Evolutionary conservation across 495 filamentous ascomycete genomes (phyloP).

Genomic region (Parmelia sp.): DNA sequence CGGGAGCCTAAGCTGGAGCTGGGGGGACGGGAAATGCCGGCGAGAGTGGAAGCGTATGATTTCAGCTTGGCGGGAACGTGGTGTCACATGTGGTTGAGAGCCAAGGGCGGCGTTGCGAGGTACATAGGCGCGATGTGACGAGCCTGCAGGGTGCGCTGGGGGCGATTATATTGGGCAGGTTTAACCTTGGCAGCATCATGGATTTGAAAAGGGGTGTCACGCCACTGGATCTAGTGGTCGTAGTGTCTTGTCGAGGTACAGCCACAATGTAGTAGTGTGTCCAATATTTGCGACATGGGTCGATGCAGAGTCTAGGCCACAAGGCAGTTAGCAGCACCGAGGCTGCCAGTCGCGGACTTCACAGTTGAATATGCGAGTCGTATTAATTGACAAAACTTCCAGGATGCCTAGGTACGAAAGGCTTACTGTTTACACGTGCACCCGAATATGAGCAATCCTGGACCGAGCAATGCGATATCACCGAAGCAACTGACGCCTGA

Average conservation of each 20-base stretch:
- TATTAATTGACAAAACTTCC: neutral
- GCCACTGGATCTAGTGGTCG: neutral
- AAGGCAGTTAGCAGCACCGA: neutral
- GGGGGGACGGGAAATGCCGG: too few relatives aligned
- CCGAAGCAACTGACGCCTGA: constrained; percentile 1
- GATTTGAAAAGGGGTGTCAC: neutral
- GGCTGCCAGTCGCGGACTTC: neutral
- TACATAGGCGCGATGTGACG: neutral
- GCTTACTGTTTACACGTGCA: neutral
- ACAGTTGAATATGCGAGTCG: too few relatives aligned
- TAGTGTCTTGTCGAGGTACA: neutral
- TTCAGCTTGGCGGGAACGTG: neutral
- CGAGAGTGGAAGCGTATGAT: neutral
- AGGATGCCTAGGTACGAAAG: neutral
- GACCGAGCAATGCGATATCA: neutral
- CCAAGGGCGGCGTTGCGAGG: neutral
- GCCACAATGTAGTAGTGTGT: neutral
- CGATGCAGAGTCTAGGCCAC: neutral
- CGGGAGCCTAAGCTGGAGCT: neutral
- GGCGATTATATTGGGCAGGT: too few relatives aligned
- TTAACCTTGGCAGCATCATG: neutral
- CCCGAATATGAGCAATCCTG: constrained; percentile 3
- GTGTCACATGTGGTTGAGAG: too few relatives aligned
- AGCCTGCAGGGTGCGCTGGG: neutral
- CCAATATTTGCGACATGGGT: neutral